Evolutionary conservation across 768 basidiomycete species (phyloP).

Genomic region (Pleurotus platypus): DNA sequence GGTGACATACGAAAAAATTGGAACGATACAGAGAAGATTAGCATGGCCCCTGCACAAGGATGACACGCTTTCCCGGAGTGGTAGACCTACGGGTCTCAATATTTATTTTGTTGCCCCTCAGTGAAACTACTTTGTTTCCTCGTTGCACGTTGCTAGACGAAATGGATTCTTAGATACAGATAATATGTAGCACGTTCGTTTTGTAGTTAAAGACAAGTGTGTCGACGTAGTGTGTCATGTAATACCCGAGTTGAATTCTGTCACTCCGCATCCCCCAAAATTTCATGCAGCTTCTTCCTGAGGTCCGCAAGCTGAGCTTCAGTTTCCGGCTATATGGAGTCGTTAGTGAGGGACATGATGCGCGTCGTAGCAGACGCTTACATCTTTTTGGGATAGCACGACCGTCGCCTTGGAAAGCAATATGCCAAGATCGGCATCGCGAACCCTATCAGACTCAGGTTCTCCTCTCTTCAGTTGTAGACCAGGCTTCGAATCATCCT

Average conservation of each 20-base stretch:
- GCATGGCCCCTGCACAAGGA: conserved; percentile 99
- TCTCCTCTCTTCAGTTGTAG: neutral
- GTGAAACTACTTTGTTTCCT: too few relatives aligned
- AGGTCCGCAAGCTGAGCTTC: conserved; percentile 3
- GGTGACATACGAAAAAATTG: conserved; percentile 98
- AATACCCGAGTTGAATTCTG: neutral
- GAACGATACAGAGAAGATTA: conserved; percentile 99
- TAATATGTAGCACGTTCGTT: too few relatives aligned
- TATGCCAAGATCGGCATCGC: neutral
- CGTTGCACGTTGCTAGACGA: too few relatives aligned
- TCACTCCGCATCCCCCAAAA: conserved; percentile 4
- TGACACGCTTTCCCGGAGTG: conserved; percentile 98
- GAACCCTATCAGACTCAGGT: neutral
- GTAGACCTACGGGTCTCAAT: conserved; percentile 63
- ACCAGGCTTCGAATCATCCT: conserved; percentile 4
- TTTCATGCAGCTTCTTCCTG: neutral
- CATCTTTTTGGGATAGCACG: neutral
- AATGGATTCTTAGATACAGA: too few relatives aligned
- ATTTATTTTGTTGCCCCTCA: conserved; percentile 35
- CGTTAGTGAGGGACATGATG: neutral
- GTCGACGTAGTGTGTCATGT: neutral
- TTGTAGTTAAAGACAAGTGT: too few relatives aligned
- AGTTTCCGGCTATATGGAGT: neutral
- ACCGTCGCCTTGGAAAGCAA: conserved; percentile 4
- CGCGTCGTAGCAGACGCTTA: neutral